phyloP scores from a whole-genome alignment of 441 rosid genomes.

The Daphne laureola region DNA sequence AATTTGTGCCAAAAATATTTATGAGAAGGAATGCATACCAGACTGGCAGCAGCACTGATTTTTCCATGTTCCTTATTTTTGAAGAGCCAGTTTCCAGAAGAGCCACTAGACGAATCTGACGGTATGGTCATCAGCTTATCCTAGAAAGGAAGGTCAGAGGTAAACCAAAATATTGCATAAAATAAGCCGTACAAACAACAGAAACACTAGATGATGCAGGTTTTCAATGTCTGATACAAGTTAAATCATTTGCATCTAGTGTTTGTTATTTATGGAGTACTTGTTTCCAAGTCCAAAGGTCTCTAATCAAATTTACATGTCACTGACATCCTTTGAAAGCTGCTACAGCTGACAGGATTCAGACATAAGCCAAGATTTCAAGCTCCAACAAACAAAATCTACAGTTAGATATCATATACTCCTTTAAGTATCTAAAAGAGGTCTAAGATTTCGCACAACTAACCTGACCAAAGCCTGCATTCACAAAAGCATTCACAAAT shows the following conservation, averaged over 20 bases:
- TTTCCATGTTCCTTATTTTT: slow-evolving; percentile 95
- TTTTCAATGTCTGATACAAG: too few relatives aligned
- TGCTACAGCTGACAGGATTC: too few relatives aligned
- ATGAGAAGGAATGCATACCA: slow-evolving; percentile 38
- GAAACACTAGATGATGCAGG: too few relatives aligned
- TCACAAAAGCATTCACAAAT: slow-evolving; percentile 94
- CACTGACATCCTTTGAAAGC: too few relatives aligned
- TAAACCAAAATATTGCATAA: slow-evolving; percentile 1
- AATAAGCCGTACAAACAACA: neutral
- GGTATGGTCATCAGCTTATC: slow-evolving; percentile 90
- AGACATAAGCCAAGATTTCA: too few relatives aligned
- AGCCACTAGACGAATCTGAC: slow-evolving; percentile 55
- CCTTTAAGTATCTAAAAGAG: slow-evolving; percentile 1
- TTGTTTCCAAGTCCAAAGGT: too few relatives aligned
- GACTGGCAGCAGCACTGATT: slow-evolving; percentile 95
- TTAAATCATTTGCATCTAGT: too few relatives aligned
- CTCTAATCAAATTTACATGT: too few relatives aligned
- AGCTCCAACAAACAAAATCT: slow-evolving; percentile 13
- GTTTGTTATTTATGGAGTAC: too few relatives aligned
- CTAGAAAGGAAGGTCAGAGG: slow-evolving; percentile 31
- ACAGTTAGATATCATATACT: too few relatives aligned
- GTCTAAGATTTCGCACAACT: slow-evolving; percentile 8
- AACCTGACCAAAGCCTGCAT: slow-evolving; percentile 98
- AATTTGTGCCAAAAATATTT: too few relatives aligned
- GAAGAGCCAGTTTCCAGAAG: slow-evolving; percentile 89